These are phyloP conservation scores for Volvariella surrecta DNA, from an alignment of 1,284 basidiomycete species.

Conservation along the genomic window DNA sequence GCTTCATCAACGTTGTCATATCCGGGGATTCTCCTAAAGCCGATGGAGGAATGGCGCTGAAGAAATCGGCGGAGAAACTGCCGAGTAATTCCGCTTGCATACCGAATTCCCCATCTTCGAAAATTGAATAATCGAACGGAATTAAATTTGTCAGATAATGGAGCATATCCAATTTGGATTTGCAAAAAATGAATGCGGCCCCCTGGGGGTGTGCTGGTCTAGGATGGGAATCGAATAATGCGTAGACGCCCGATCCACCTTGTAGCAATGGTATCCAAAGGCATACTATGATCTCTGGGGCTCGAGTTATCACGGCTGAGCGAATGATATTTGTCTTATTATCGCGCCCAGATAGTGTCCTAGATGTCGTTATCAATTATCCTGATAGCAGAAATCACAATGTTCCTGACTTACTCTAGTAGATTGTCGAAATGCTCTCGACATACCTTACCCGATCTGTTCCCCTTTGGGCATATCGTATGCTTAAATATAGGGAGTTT, in stretches of 20 bases:
- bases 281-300: conserved; percentile 57
- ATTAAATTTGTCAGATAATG: conserved; percentile 39
- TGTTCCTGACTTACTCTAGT: conserved; percentile 40
- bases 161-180: conserved; percentile 31
- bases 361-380: no score
- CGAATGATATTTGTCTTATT: no score
- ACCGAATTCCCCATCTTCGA: conserved; percentile 32
- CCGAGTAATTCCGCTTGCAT: no score
- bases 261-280: conserved; percentile 44
- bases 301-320: no score
- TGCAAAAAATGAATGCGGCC: conserved; percentile 44
- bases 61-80: conserved; percentile 43
- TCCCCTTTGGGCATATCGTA: conserved; percentile 27
- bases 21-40: no score
- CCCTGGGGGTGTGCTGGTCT: conserved; percentile 49
- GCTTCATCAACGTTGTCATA: no score
- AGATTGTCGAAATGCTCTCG: conserved; percentile 31
- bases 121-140: conserved; percentile 33
- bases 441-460: conserved; percentile 30
- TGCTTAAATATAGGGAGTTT: conserved; percentile 31
- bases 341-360: no score
- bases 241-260: conserved; percentile 27
- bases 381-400: no score
- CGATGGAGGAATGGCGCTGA: neutral
- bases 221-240: conserved; percentile 61